A percentile compares a stretch with the other conserved stretches of the same genome.
phyloP scores from a whole-genome alignment of 495 filamentous ascomycete species.

The Talaromyces stipitatus region DNA sequence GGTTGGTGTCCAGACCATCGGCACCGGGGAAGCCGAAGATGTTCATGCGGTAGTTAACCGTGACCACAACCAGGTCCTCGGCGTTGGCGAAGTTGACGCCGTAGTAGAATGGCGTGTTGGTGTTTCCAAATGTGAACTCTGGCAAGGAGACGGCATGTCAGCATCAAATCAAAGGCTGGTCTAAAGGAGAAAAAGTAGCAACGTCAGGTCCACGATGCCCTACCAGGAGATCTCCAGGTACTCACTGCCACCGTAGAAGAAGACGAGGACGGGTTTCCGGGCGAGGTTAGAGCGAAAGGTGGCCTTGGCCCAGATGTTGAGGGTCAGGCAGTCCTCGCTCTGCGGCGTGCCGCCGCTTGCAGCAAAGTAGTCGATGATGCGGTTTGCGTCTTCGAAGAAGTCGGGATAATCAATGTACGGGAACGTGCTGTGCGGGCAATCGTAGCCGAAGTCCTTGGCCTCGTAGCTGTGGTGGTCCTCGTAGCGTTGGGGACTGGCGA shows the following conservation, averaged over 20 bases:
- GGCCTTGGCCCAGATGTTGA: slow-evolving; percentile 25
- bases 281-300: slow-evolving; percentile 1
- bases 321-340: slow-evolving; percentile 38
- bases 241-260: slow-evolving; percentile 28
- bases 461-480: slow-evolving; percentile 3
- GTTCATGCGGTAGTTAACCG: slow-evolving; percentile 33
- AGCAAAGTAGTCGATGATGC: slow-evolving; percentile 1
- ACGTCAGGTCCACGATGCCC: background rate
- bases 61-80: slow-evolving; percentile 31
- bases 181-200: background rate
- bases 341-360: background rate
- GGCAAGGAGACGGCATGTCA: slow-evolving; percentile 1
- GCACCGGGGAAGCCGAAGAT: slow-evolving; percentile 45
- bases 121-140: slow-evolving; percentile 22
- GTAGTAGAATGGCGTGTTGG: slow-evolving; percentile 33
- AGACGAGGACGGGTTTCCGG: slow-evolving; percentile 26
- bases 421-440: slow-evolving; percentile 14
- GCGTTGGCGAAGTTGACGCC: slow-evolving; percentile 27
- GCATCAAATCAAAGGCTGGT: background rate
- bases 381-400: slow-evolving; percentile 7
- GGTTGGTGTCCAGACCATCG: slow-evolving; percentile 27
- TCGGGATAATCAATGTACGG: slow-evolving; percentile 16
- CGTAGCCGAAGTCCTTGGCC: slow-evolving; percentile 11
- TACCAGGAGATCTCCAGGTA: slow-evolving; percentile 1
- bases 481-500: slow-evolving; percentile 26